Base-by-base conservation (phyloP, 371 early-diverging fungal species). In the Saksenaea oblongispora region DNA sequence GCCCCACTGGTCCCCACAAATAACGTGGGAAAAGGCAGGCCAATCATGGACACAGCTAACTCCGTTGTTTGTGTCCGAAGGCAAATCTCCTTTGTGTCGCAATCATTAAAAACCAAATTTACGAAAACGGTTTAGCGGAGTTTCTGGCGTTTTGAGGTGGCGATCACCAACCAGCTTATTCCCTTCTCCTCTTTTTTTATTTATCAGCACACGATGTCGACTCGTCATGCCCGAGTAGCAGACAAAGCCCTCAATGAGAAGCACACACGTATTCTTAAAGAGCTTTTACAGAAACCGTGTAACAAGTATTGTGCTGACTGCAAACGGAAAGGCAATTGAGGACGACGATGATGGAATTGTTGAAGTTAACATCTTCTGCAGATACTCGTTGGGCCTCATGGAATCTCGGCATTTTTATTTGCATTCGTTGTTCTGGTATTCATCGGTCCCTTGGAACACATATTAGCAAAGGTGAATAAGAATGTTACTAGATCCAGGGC, bases 301-400 rank as follows among this genome's bases (percentile, higher is more conserved):
- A 93, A 95, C 78, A 84, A 85, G 47, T 80, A 79, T 54, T 95
- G 95, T 69, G 93, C 90, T 35, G 93, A 93, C 70, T 94, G 94
- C 78, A 79, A 89, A 55, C 86, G 88, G 67, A 90, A 90, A 81
- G 92, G 92, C 90, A 73, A 56, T n/a, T 35, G 24, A 13, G 26
- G 22, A 14, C 15, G 18, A 11, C 9, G 15, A 17, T 53, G 28
- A 11, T 44, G 7, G 39, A 10, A 35, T 41, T 22, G 26, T 3
- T n/a, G 14, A 28, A 37, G 17, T 57, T 36, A 26, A 51, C 34
- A 9, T 54, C 37, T 37, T 18, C 1, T 51, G 44, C 51, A 92
- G 95, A 93, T 83, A 93, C 95, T 56, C 89, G 94, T 27, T 94
- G 93, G 93, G 92, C 92, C 31, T 91, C 91, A 28, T 93, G 91